Evolutionary conservation across 768 basidiomycete genomes (phyloP).

Genomic region (Lentinus tigrinus): DNA sequence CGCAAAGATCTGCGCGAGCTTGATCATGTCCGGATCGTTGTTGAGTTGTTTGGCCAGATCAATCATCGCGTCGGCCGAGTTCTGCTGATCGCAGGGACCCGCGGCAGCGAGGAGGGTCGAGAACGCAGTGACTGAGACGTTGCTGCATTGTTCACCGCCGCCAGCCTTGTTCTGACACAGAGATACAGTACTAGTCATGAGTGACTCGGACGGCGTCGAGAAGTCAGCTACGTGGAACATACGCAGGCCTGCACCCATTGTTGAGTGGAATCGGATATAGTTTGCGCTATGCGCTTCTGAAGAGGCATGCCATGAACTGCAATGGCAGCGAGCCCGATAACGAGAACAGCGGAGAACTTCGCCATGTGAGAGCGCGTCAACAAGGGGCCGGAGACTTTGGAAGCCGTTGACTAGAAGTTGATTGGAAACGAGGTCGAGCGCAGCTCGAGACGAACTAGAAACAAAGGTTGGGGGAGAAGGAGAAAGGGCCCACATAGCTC

Average conservation of each 20-base stretch:
- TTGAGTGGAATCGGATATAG: conserved; percentile 44
- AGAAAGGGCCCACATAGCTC: not conserved
- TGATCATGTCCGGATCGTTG: conserved; percentile 48
- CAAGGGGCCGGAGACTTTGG: too few species aligned
- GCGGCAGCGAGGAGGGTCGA: conserved; percentile 54
- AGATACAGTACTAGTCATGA: not conserved
- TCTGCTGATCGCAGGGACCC: conserved; percentile 41
- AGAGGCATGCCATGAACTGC: conserved; percentile 29
- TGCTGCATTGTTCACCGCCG: conserved; percentile 57
- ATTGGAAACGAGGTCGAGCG: not conserved
- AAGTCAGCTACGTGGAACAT: too few species aligned
- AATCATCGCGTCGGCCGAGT: conserved; percentile 49
- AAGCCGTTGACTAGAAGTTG: too few species aligned
- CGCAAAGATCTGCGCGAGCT: conserved; percentile 48
- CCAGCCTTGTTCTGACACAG: conserved; percentile 54
- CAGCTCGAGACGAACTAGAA: not conserved
- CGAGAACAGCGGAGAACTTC: conserved; percentile 32
- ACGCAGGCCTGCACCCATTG: conserved; percentile 56
- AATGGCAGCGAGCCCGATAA: conserved; percentile 31
- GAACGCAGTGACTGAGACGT: conserved; percentile 54
- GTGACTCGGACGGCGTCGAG: not conserved
- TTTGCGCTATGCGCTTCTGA: conserved; percentile 49
- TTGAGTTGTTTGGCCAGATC: conserved; percentile 47
- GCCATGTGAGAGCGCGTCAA: too few species aligned
- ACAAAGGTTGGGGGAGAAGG: not conserved